phyloP scores from a whole-genome alignment of 169 alveolate species.

The Plasmodium sp. region DNA sequence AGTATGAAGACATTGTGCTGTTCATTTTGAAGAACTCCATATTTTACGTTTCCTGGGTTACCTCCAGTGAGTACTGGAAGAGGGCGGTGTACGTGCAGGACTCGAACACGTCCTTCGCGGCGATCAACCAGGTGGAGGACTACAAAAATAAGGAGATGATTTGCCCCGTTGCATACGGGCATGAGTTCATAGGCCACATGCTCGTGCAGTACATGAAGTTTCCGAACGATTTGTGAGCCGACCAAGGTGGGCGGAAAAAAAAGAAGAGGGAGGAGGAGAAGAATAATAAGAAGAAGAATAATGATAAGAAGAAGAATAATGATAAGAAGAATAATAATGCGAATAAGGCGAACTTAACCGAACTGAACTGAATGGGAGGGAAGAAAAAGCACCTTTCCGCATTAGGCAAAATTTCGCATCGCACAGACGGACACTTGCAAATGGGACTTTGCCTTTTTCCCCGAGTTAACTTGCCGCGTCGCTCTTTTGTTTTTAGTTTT shows the following conservation, averaged over 20 bases:
- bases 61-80: slow-evolving; percentile 75
- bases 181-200: slow-evolving; percentile 69
- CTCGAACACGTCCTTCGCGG: not conserved
- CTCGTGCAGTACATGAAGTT: slow-evolving; percentile 60
- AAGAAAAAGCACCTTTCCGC: not conserved
- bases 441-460: not conserved
- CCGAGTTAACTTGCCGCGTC: not conserved
- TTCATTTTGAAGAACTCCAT: slow-evolving; percentile 67
- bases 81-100: slow-evolving; percentile 55
- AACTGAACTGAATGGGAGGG: not conserved
- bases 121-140: not conserved
- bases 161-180: slow-evolving; percentile 73
- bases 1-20: slow-evolving; percentile 50
- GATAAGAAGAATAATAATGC: not conserved
- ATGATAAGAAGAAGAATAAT: not conserved
- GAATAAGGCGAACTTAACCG: not conserved
- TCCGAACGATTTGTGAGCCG: slow-evolving; percentile 14
- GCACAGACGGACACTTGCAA: not conserved
- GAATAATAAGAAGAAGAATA: no score
- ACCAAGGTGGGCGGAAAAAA: not conserved
- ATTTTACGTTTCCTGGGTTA: slow-evolving; percentile 70
- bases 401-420: not conserved
- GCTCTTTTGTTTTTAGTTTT: not conserved
- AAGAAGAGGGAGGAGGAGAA: not conserved
- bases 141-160: slow-evolving; percentile 17